Conservation (phyloP, 2,329 filamentous ascomycete genomes). For the Tricladium varicosporioides region DNA sequence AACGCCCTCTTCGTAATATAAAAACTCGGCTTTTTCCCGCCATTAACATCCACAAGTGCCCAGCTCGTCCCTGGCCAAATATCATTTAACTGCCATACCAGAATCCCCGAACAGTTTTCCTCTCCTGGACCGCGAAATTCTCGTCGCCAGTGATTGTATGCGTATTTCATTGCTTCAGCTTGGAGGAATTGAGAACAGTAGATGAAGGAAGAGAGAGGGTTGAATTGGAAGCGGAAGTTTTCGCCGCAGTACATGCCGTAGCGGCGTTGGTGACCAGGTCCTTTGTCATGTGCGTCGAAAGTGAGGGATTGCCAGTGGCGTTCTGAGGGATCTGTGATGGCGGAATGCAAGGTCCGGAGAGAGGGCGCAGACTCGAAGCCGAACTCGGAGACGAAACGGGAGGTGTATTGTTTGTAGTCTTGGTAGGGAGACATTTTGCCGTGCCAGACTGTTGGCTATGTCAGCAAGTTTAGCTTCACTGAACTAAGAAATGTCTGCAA, state of each 20-base stretch:
- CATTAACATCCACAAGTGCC: constrained; percentile 61
- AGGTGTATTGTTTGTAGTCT: constrained; percentile 45
- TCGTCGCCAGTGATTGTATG: constrained; percentile 29
- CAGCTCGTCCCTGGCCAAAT: constrained; percentile 67
- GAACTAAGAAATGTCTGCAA: not conserved
- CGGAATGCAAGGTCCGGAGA: constrained; percentile 45
- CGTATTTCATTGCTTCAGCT: constrained; percentile 31
- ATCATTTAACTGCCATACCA: constrained; percentile 71
- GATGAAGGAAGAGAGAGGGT: constrained; percentile 26
- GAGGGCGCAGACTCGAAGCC: constrained; percentile 52
- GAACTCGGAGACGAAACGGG: constrained; percentile 54
- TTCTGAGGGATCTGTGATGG: constrained; percentile 45
- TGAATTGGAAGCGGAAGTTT: constrained; percentile 31
- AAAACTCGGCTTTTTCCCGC: constrained; percentile 49
- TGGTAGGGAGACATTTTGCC: constrained; percentile 53
- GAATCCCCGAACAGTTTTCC: constrained; percentile 55
- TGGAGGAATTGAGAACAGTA: constrained; percentile 31
- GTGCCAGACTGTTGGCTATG: constrained; percentile 44
- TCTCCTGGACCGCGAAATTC: constrained; percentile 24
- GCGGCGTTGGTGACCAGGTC: constrained; percentile 49
- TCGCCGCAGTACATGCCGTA: constrained; percentile 39
- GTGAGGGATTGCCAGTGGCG: constrained; percentile 50
- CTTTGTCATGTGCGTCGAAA: constrained; percentile 55
- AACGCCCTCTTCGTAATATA: constrained; percentile 51
- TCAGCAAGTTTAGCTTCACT: no score